A percentile compares a stretch with the other conserved stretches of the same genome.
Evolutionary conservation across 768 basidiomycete species (phyloP).

Genomic region (Hypholoma sublateritium): DNA sequence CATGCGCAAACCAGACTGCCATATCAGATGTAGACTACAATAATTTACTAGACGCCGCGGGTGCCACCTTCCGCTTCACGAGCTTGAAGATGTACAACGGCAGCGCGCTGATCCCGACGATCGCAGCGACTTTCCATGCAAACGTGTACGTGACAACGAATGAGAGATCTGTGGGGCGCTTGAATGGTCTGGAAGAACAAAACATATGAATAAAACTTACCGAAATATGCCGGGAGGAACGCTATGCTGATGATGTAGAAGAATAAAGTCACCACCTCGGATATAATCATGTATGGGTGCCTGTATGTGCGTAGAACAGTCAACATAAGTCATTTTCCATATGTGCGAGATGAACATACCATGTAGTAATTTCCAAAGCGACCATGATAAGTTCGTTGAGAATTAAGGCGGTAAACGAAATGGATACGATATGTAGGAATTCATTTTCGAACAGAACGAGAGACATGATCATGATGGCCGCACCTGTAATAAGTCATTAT

Average conservation of each 20-base stretch:
- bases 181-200: neutral
- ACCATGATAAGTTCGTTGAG: conserved; percentile 99
- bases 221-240: conserved; percentile 96
- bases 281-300: conserved; percentile 94
- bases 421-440: conserved; percentile 96
- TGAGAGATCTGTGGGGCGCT: conserved; percentile 64
- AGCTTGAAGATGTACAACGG: conserved; percentile 91
- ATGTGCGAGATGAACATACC: conserved; percentile 46
- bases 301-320: conserved; percentile 34
- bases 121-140: conserved; percentile 92
- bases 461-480: conserved; percentile 98
- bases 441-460: conserved; percentile 95
- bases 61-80: conserved; percentile 82
- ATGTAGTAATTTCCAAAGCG: conserved; percentile 95
- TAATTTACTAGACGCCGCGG: conserved; percentile 92
- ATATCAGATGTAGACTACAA: conserved; percentile 36
- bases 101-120: conserved; percentile 91
- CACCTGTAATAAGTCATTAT: conserved; percentile 49
- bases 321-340: neutral
- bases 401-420: conserved; percentile 94
- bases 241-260: conserved; percentile 90
- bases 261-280: conserved; percentile 84
- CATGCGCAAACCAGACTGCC: neutral
- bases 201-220: conserved; percentile 44
- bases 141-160: conserved; percentile 90